Evolutionary conservation across 352 stramenopile species (phyloP).

Genomic region (Globisporangium viniferum): DNA sequence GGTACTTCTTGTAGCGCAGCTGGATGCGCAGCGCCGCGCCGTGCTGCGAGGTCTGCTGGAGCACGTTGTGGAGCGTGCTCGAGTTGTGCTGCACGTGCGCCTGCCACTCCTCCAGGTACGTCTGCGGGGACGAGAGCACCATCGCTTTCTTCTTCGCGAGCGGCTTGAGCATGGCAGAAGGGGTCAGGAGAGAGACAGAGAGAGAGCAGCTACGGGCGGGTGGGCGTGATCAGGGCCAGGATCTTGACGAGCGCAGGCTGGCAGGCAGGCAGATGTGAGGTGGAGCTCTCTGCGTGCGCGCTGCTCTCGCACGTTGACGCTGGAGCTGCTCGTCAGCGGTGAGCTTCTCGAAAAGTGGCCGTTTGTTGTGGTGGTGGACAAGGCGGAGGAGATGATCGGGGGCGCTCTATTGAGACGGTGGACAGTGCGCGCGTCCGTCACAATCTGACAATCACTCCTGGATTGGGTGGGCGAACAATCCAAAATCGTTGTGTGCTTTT

Average conservation of each 20-base stretch:
- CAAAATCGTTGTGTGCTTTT: neutral
- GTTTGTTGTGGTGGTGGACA: constrained; percentile 9
- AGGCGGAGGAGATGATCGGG: neutral
- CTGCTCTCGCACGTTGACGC: neutral
- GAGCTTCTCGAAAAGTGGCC: neutral
- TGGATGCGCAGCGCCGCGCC: constrained; percentile 60
- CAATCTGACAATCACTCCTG: constrained; percentile 8
- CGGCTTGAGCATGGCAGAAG: constrained; percentile 31
- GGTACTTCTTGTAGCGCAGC: constrained; percentile 70
- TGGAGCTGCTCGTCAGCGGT: neutral
- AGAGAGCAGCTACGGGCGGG: neutral
- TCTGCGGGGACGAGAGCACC: constrained; percentile 28
- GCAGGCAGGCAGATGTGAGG: neutral
- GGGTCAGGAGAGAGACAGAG: neutral
- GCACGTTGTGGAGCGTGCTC: constrained; percentile 17
- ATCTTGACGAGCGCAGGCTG: neutral
- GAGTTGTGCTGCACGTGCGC: constrained; percentile 29
- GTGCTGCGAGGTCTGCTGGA: constrained; percentile 40
- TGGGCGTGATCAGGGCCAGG: neutral
- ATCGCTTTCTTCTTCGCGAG: constrained; percentile 42
- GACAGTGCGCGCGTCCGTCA: neutral
- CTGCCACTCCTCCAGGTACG: constrained; percentile 42
- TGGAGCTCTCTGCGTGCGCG: neutral
- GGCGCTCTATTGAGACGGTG: neutral
- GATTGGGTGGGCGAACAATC: neutral